These are phyloP conservation scores for Domatiomyces globalis DNA, from an alignment of 2,329 filamentous ascomycete genomes.

Conservation along the genomic window DNA sequence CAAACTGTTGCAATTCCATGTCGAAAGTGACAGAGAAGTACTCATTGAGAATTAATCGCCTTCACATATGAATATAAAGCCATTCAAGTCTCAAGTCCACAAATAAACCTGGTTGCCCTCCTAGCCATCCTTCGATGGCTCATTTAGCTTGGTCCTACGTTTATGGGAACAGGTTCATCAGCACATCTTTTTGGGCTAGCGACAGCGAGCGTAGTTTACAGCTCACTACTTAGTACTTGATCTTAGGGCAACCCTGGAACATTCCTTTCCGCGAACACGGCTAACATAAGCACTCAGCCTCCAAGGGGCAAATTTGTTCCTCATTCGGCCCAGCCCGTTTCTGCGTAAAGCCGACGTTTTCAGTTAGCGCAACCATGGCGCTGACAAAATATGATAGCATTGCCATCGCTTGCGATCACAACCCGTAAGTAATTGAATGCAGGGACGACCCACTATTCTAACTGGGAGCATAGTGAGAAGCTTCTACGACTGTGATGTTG, in stretches of 20 bases:
- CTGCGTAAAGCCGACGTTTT: background rate
- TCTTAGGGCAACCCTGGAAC: too few relatives aligned
- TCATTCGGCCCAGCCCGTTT: too few relatives aligned
- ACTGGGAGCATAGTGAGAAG: background rate
- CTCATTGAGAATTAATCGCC: too few relatives aligned
- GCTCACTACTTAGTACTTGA: too few relatives aligned
- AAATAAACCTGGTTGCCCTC: too few relatives aligned
- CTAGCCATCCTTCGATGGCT: too few relatives aligned
- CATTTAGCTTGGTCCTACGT: background rate
- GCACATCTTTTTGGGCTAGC: background rate
- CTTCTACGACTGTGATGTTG: background rate
- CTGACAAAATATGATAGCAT: background rate
- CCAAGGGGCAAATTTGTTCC: too few relatives aligned
- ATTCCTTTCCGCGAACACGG: too few relatives aligned
- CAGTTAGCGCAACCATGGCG: background rate
- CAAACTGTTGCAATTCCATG: constrained; percentile 1
- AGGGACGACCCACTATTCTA: background rate
- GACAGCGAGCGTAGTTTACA: too few relatives aligned
- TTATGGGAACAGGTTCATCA: background rate
- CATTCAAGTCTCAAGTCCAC: too few relatives aligned
- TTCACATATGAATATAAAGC: too few relatives aligned
- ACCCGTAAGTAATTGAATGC: background rate
- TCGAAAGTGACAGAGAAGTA: constrained; percentile 1
- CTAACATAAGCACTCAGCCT: too few relatives aligned
- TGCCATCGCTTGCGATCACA: background rate